These are phyloP conservation scores for Phytophthora aleatoria DNA, from an alignment of 352 stramenopile species.

Conservation along the genomic window DNA sequence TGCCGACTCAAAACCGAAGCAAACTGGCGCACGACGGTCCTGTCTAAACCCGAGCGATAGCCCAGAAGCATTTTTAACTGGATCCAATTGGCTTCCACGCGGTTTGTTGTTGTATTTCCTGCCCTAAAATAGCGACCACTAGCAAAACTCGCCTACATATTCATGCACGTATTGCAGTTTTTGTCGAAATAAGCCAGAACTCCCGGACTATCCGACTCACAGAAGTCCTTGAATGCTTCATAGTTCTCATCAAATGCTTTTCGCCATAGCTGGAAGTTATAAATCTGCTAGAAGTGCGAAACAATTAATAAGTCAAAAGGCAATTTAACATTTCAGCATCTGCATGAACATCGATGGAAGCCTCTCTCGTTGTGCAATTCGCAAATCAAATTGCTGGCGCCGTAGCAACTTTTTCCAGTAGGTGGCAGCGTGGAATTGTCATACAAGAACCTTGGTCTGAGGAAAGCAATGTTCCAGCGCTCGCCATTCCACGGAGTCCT, in stretches of 20 bases:
- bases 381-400: neutral
- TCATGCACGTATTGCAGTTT: slow-evolving; percentile 7
- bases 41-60: neutral
- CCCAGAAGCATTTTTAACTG: slow-evolving; percentile 9
- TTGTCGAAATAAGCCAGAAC: neutral
- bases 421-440: slow-evolving; percentile 7
- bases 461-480: slow-evolving; percentile 1
- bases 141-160: slow-evolving; percentile 11
- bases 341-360: neutral
- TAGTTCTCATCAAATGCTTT: neutral
- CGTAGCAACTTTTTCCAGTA: slow-evolving; percentile 10
- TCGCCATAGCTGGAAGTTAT: too few species aligned
- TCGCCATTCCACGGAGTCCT: slow-evolving; percentile 9
- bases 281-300: too few species aligned
- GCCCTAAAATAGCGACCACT: slow-evolving; percentile 2
- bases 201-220: neutral
- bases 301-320: too few species aligned
- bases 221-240: neutral
- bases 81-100: slow-evolving; percentile 18
- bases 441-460: slow-evolving; percentile 2
- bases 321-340: neutral
- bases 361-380: neutral
- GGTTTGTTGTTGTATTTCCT: slow-evolving; percentile 6
- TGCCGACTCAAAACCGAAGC: neutral
- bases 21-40: slow-evolving; percentile 1